Evolutionary conservation across 2,329 filamentous ascomycete genomes (phyloP), one percentile per base, ranked within the genome.

Genomic region (Passalora sequoiae): DNA sequence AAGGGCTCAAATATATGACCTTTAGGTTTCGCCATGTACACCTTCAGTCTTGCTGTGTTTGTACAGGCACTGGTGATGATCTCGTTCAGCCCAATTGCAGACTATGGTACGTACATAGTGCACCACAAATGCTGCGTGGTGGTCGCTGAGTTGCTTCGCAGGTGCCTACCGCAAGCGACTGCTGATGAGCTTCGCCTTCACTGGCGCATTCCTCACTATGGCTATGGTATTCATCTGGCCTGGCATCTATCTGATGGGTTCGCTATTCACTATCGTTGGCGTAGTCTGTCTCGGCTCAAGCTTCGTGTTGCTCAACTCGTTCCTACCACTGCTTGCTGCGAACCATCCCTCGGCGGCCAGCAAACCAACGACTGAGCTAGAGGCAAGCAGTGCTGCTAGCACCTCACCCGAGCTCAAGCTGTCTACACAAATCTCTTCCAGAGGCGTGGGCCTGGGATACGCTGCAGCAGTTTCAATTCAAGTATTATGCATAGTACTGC

Each of bases 1-100:
- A n/a, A n/a, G n/a, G n/a, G n/a, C n/a, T n/a, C n/a, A n/a, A n/a
- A n/a, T n/a, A n/a, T n/a, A n/a, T n/a, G n/a, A n/a, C n/a, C n/a
- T n/a, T n/a, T n/a, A n/a, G n/a, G n/a, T 64, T 95, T 95, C 64
- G 89, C 87, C 55, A 89, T 96, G 84, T 96, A 96, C 65, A 94
- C 88, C 0, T 95, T 94, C 64, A 92, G 87, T 35, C 69, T 89
- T 55, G 94, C 88, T 58, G 89, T 96, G 1, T 66, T 95, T 16
- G 66, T 94, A 7, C 89, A 96, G 62, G 85, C 88, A 1, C 64
- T 95, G n/a, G 73, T 94, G 5, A 84, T 97, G 33, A 84, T 96
- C 51, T 92, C 87, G 56, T 94, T 96, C 68, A 94, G 87, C 60
- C 91, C 86, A 35, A 88, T 91, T 19, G 89, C 89, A 33, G 91